phyloP scores from a whole-genome alignment of 108 stramenopile genomes.

The Stephanodiscus minutulus region DNA sequence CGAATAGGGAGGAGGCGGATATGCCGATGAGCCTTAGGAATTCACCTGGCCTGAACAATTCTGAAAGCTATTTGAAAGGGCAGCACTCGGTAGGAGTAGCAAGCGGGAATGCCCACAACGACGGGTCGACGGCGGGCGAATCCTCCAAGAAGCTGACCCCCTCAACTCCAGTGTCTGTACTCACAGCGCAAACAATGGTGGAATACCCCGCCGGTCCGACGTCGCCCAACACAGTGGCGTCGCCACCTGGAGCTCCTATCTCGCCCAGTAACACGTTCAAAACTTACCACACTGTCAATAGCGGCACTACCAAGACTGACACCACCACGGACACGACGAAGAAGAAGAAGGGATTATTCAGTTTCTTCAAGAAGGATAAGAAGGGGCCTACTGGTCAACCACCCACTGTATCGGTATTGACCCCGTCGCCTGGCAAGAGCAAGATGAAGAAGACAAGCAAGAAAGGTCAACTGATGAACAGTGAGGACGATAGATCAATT shows the following conservation, averaged over 20 bases:
- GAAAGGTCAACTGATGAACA: constrained; percentile 28
- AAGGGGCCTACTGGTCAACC: constrained; percentile 39
- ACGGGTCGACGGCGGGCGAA: constrained; percentile 55
- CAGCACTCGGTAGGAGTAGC: constrained; percentile 12
- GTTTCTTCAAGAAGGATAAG: constrained; percentile 72
- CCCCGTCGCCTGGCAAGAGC: constrained; percentile 11
- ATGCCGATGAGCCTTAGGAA: constrained; percentile 77
- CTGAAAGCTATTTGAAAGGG: constrained; percentile 2
- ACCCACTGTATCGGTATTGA: constrained; percentile 9
- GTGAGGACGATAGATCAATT: constrained; percentile 42
- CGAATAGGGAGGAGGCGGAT: constrained; percentile 62
- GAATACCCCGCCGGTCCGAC: constrained; percentile 22
- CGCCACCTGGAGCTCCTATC: constrained; percentile 25
- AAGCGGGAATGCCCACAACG: constrained; percentile 66
- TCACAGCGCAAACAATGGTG: constrained; percentile 34
- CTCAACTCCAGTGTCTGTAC: constrained; percentile 37
- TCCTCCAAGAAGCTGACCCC: constrained; percentile 27
- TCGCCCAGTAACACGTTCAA: too few relatives aligned
- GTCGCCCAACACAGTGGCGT: constrained; percentile 4
- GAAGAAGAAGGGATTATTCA: constrained; percentile 83
- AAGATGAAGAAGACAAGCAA: constrained; percentile 20
- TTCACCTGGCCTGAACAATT: constrained; percentile 49
- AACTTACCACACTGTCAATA: too few relatives aligned
- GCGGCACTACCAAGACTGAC: constrained; percentile 10
- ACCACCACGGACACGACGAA: constrained; percentile 50